Conservation (phyloP, 768 basidiomycete genomes). For the Mycena vulgaris region DNA sequence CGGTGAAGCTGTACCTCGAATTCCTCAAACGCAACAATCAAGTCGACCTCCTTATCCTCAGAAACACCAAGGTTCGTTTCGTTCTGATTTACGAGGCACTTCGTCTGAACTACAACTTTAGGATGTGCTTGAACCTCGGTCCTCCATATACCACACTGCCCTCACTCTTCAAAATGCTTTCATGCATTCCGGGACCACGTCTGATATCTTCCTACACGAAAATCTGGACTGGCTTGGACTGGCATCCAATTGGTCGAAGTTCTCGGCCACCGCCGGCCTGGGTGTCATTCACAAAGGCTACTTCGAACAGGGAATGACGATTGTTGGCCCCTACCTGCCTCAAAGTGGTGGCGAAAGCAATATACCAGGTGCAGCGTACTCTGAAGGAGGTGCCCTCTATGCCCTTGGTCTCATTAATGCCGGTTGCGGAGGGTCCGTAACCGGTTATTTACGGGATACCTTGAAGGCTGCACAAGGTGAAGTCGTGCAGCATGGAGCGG, state of each 20-base stretch:
- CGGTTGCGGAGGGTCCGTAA: conserved; percentile 85
- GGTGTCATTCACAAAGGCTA: conserved; percentile 99
- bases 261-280: conserved; percentile 96
- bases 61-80: conserved; percentile 85
- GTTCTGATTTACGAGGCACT: conserved; percentile 10
- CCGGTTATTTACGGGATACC: conserved; percentile 84
- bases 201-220: conserved; percentile 93
- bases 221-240: conserved; percentile 97
- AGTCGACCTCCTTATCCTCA: conserved; percentile 91
- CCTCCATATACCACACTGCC: conserved; percentile 97
- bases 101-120: conserved; percentile 45
- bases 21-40: conserved; percentile 97
- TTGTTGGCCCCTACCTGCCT: conserved; percentile 95
- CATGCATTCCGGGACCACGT: conserved; percentile 98
- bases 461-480: conserved; percentile 85
- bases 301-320: conserved; percentile 92
- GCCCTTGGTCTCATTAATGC: conserved; percentile 96
- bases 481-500: conserved; percentile 97
- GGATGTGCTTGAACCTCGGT: conserved; percentile 94
- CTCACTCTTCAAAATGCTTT: conserved; percentile 97
- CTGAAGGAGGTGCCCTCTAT: conserved; percentile 96
- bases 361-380: conserved; percentile 86
- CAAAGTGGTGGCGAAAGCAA: conserved; percentile 81
- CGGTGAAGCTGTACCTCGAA: conserved; percentile 93
- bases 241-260: conserved; percentile 99